Evolutionary conservation across 2,329 filamentous ascomycete species (phyloP), one percentile per base, ranked within the genome.

Genomic region (Dendryphion nanum): DNA sequence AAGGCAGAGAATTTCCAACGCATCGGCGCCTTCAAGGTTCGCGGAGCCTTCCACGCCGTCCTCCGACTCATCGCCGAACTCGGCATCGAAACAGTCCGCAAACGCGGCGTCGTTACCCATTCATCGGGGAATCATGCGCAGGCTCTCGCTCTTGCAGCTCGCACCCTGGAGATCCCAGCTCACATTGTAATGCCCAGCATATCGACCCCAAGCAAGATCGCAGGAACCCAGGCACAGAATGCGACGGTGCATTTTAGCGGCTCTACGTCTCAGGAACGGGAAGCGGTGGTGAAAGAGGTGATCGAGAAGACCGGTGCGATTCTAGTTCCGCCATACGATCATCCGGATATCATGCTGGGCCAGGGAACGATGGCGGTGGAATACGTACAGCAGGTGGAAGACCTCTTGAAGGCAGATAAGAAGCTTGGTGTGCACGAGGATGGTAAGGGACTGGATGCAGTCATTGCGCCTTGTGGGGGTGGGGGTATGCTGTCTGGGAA

Each of bases 1-100:
- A 97, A 97, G 72, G 94, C 89, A 66, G 91, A 97, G 73, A 96
- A 96, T 66, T 73, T 88, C 41, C 93, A 97, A 72, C 81, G 82
- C 38, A 82, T 94, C 38, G 93, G 91, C 35, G 91, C 91, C 1
- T 97, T 97, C 74, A 97, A 97, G 70, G 85, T 82, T 13, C 75
- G 91, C 5, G 93, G 91, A 4, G 91, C 90, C 0, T 96, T 95
- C 53, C 88, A 96, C 66, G 89, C 90, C 1, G 61, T 95, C 24
- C 76, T 82, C 55, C 69, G 85, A 40, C 67, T 95, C 57, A 81
- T 84, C 59, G 73, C 83, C 24, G 78, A 79, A 35, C 38, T 47
- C 4, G 59, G 59, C 1, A 16, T 61, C 47, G 75, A 73, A 12
- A 45, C 51, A 14, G 56, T 63, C 2, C 48, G 50, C 76, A 76